Conservation (phyloP, 73 alveolate species). For the Effrenium voratum region DNA sequence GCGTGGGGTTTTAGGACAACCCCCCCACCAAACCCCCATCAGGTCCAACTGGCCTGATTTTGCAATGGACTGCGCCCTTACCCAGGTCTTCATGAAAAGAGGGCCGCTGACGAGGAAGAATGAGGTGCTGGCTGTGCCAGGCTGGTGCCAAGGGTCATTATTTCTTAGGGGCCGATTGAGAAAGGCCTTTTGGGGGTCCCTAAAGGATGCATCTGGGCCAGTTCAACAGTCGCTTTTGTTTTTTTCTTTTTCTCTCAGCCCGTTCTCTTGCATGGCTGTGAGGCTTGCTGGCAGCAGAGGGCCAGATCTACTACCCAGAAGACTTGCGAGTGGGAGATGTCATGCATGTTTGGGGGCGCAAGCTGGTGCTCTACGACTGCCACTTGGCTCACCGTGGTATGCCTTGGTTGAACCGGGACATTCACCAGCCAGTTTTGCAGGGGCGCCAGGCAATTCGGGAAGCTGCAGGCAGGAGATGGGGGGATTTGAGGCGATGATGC, state of each 20-base stretch:
- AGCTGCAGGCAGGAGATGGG: too few relatives aligned
- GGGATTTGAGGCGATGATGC: constrained; percentile 61
- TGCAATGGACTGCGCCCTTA: too few relatives aligned
- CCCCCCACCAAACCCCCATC: too few relatives aligned
- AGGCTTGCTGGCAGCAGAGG: constrained; percentile 91
- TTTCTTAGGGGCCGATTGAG: neutral
- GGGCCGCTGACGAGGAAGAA: constrained; percentile 58
- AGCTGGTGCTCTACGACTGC: constrained; percentile 86
- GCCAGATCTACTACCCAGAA: constrained; percentile 87
- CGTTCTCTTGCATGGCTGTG: too few relatives aligned
- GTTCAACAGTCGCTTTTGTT: neutral
- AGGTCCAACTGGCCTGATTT: too few relatives aligned
- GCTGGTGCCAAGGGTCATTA: neutral
- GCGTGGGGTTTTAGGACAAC: too few relatives aligned
- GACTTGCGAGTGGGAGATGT: constrained; percentile 78
- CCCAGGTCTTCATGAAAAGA: constrained; percentile 85
- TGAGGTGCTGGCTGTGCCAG: constrained; percentile 91
- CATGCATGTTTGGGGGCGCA: constrained; percentile 87
- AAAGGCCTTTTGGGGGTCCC: neutral
- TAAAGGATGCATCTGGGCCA: neutral
- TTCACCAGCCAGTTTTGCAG: too few relatives aligned
- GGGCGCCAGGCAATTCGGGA: too few relatives aligned
- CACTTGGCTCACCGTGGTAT: neutral
- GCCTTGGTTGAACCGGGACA: too few relatives aligned
- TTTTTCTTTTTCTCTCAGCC: too few relatives aligned